A percentile compares a stretch with the other conserved stretches of the same genome.
Conservation (phyloP, 257 asterid species). For the Anisodus tanguticus region DNA sequence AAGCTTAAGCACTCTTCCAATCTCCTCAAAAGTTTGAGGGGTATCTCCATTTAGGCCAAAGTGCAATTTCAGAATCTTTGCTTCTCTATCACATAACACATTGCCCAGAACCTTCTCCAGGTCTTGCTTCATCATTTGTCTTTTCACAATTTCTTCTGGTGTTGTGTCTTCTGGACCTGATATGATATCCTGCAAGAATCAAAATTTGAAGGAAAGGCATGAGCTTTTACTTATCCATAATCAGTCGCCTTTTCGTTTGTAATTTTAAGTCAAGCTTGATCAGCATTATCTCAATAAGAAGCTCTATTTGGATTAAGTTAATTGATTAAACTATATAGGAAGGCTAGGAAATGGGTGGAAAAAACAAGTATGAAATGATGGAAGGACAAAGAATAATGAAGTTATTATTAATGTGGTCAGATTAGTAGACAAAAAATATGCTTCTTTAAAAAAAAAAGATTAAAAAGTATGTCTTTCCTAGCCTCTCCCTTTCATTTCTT, state of each 20-base stretch:
- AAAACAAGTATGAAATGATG: background rate
- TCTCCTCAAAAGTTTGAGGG: slow-evolving; percentile 64
- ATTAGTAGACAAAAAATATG: too few species aligned
- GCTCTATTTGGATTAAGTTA: background rate
- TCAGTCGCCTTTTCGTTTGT: background rate
- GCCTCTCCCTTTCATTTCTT: background rate
- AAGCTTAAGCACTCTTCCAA: slow-evolving; percentile 52
- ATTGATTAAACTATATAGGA: background rate
- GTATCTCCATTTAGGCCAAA: slow-evolving; percentile 60
- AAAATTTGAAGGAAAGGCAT: background rate
- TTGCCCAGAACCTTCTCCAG: slow-evolving; percentile 47
- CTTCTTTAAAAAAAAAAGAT: too few species aligned
- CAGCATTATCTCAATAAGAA: slow-evolving; percentile 14
- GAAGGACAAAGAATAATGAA: background rate
- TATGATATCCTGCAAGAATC: slow-evolving; percentile 50
- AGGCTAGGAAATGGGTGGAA: background rate
- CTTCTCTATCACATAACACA: slow-evolving; percentile 58
- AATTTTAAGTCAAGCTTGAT: background rate
- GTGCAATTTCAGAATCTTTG: slow-evolving; percentile 55
- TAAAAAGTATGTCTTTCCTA: background rate
- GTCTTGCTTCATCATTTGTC: slow-evolving; percentile 46
- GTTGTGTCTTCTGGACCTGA: slow-evolving; percentile 59
- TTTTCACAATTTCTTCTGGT: slow-evolving; percentile 66
- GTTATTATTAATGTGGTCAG: too few species aligned
- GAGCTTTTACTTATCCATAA: background rate